Evolutionary conservation across 148 eudicot species (phyloP).

Genomic region (Gaultheria prostrata): DNA sequence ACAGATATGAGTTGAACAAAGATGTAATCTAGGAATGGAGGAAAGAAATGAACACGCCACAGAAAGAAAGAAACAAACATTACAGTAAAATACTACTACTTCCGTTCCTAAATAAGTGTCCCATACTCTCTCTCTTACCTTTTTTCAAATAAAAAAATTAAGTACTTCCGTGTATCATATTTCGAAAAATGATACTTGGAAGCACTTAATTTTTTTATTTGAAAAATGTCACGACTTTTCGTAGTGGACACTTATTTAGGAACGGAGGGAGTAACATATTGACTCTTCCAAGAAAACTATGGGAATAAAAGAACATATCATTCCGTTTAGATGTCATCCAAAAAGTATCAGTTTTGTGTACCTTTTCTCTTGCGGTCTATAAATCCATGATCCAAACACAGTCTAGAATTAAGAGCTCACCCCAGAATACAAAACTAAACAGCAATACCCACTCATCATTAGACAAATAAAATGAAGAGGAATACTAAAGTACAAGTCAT

Average conservation of each 20-base stretch:
- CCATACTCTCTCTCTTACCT: too few species aligned
- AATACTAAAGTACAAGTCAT: conserved; percentile 13
- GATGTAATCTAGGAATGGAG: neutral
- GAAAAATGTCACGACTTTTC: too few species aligned
- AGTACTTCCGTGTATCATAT: too few species aligned
- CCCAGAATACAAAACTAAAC: neutral
- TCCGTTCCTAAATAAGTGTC: too few species aligned
- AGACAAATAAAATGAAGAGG: neutral
- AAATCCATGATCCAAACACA: neutral
- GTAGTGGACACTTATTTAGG: too few species aligned
- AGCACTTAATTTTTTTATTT: too few species aligned
- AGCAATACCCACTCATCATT: conserved; percentile 5
- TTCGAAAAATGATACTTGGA: too few species aligned
- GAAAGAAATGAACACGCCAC: neutral
- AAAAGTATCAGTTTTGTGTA: neutral
- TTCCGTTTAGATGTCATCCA: neutral
- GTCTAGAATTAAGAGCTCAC: neutral
- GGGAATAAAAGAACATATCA: neutral
- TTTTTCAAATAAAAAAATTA: too few species aligned
- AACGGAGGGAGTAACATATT: too few species aligned
- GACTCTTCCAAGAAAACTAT: neutral
- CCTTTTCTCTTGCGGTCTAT: neutral
- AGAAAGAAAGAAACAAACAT: neutral
- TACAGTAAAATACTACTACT: neutral
- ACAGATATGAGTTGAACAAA: neutral